phyloP scores from a whole-genome alignment of 192 early-diverging fungal species.

The Backusella tarrabulga region DNA sequence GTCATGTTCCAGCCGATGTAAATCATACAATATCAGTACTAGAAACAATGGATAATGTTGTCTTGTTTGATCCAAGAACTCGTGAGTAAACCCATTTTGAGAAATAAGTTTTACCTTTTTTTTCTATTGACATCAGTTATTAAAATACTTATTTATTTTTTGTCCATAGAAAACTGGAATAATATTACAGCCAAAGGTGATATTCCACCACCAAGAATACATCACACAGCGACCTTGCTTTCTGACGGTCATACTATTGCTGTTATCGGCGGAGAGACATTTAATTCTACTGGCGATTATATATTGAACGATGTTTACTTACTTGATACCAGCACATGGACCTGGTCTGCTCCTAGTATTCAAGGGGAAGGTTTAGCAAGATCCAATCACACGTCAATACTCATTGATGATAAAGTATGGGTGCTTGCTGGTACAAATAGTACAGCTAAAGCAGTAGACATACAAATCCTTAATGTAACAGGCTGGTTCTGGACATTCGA shows the following conservation, averaged over 20 bases:
- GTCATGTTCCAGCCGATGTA: not conserved
- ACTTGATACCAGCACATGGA: conserved; percentile 17
- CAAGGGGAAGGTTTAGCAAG: not conserved
- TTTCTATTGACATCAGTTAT: not conserved
- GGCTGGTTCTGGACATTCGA: conserved; percentile 5
- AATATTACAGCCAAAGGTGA: conserved; percentile 8
- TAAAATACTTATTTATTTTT: not conserved
- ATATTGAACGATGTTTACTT: conserved; percentile 9
- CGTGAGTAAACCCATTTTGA: not conserved
- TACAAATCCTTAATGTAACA: conserved; percentile 14
- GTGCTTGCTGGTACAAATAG: conserved; percentile 15
- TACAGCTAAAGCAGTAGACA: conserved; percentile 13
- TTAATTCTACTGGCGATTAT: not conserved
- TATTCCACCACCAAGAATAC: conserved; percentile 9
- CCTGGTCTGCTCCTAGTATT: not conserved
- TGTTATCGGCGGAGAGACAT: conserved; percentile 11
- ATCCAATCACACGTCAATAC: conserved; percentile 13
- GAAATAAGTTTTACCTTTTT: not conserved
- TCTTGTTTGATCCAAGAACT: conserved; percentile 11
- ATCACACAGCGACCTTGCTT: conserved; percentile 13
- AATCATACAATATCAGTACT: not conserved
- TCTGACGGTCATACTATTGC: conserved; percentile 12
- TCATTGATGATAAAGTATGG: not conserved
- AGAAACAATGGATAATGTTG: not conserved
- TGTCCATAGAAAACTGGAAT: conserved; percentile 9